Evolutionary conservation across 345 rosid genomes (phyloP), one percentile per base, ranked within the genome.

Genomic region (Reutealis trisperma): DNA sequence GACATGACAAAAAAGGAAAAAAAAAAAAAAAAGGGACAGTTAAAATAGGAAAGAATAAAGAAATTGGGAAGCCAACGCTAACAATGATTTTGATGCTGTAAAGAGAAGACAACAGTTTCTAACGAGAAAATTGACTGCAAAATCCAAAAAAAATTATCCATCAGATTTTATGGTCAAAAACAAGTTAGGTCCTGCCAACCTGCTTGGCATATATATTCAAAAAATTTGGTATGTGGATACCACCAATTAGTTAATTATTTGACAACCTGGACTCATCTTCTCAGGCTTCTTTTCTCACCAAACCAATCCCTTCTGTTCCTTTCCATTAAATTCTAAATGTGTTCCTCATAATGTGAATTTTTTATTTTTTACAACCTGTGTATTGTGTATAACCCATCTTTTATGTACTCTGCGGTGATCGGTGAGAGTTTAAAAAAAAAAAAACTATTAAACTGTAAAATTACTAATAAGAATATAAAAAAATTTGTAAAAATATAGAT

Each of bases 241-340:
- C 65, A 61, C 37, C 65, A 25, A 22, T 61, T 8, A 16, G 6
- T 37, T 37, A 4, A 37, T 24, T 61, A 30, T 16, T 12, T 61
- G 37, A 61, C 65, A 61, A 24, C 65, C 65, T 61, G 65, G 65
- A 61, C 34, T 6, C 30, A 61, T 24, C 65, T 61, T 61, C 16
- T 61, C 15, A 22, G 32, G 0, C 5, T 37, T 37, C 0, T 37
- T 37, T 37, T 0, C 41, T 37, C 41, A 0, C 41, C 41, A 37
- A 34, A 37, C 41, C 41, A 3, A 37, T 41, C 32, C 11, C 37
- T 25, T 1, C 37, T 12, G 16, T 14, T 11, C 18, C 55, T 51
- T 51, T 51, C 55, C 16, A 10, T 51, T 51, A 51, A 51, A 51
- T 51, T 51, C 55, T 13, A 1, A 14, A 47, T 47, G 13, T 47